These are phyloP conservation scores for Kwoniella botswanensis DNA, from an alignment of 768 basidiomycete species.

Conservation along the genomic window DNA sequence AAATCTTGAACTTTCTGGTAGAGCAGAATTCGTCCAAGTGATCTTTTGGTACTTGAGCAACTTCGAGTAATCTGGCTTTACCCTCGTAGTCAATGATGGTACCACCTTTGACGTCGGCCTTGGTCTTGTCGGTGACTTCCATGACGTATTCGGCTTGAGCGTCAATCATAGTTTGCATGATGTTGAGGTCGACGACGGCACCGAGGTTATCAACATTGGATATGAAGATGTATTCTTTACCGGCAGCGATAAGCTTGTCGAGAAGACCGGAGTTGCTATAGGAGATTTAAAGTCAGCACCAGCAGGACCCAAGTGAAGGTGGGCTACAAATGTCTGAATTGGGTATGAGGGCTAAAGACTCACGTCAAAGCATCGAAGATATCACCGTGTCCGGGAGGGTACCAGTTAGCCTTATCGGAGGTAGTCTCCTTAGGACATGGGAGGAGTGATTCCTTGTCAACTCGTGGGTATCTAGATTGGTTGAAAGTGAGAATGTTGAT, in stretches of 20 bases:
- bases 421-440: constrained; percentile 77
- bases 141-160: constrained; percentile 83
- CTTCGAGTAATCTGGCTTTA: constrained; percentile 83
- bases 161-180: constrained; percentile 81
- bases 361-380: constrained; percentile 81
- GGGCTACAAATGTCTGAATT: neutral
- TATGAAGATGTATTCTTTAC: constrained; percentile 96
- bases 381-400: constrained; percentile 96
- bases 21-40: constrained; percentile 95
- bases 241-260: constrained; percentile 83
- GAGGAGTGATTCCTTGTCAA: constrained; percentile 84
- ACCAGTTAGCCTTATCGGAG: constrained; percentile 91
- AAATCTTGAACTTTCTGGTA: constrained; percentile 81
- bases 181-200: constrained; percentile 83
- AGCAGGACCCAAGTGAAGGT: neutral
- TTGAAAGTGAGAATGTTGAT: constrained; percentile 87
- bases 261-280: constrained; percentile 80
- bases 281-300: neutral
- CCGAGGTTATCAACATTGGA: constrained; percentile 98
- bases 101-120: constrained; percentile 82
- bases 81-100: constrained; percentile 92
- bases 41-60: constrained; percentile 91
- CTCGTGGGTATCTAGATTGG: constrained; percentile 92
- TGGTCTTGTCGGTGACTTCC: constrained; percentile 97
- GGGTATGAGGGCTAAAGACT: constrained; percentile 22